Percentiles rank a stretch among this genome's conserved stretches.
phyloP scores from a whole-genome alignment of 768 basidiomycete species.

The Russula earlei region DNA sequence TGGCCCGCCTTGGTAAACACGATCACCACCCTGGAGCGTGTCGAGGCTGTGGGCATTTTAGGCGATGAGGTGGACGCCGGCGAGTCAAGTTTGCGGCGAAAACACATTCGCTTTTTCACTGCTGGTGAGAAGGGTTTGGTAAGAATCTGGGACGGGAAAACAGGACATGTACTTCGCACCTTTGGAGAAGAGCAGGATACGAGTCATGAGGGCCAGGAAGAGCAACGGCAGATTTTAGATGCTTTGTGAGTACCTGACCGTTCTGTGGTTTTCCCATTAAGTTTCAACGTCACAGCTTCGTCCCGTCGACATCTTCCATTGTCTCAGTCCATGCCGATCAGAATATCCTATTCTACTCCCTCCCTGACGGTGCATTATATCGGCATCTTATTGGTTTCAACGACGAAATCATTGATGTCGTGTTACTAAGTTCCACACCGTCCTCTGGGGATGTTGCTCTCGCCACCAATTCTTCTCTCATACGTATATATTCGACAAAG shows the following conservation, averaged over 20 bases:
- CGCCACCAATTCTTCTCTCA: constrained; percentile 95
- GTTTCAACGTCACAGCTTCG: constrained; percentile 42
- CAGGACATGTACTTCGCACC: constrained; percentile 52
- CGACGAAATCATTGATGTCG: constrained; percentile 91
- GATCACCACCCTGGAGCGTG: constrained; percentile 72
- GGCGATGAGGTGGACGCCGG: constrained; percentile 40
- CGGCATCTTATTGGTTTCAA: constrained; percentile 94
- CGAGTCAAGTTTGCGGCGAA: constrained; percentile 32
- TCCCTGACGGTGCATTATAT: constrained; percentile 49
- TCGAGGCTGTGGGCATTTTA: constrained; percentile 79
- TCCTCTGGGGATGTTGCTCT: constrained; percentile 64
- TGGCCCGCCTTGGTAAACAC: constrained; percentile 64
- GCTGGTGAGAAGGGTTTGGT: constrained; percentile 86
- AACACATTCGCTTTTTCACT: constrained; percentile 64
- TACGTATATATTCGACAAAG: constrained; percentile 75
- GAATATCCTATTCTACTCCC: constrained; percentile 87
- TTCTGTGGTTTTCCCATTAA: background rate
- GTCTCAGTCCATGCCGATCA: constrained; percentile 91
- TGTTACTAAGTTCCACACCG: constrained; percentile 53
- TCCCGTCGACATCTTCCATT: constrained; percentile 52
- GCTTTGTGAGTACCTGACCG: constrained; percentile 51
- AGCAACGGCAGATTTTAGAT: constrained; percentile 75
- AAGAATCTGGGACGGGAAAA: constrained; percentile 73
- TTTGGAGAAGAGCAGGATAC: constrained; percentile 42
- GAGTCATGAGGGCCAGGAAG: constrained; percentile 51